Evolutionary conservation across 257 asterid species (phyloP), one percentile per base, ranked within the genome.

Genomic region (Nicotiana attenuata): DNA sequence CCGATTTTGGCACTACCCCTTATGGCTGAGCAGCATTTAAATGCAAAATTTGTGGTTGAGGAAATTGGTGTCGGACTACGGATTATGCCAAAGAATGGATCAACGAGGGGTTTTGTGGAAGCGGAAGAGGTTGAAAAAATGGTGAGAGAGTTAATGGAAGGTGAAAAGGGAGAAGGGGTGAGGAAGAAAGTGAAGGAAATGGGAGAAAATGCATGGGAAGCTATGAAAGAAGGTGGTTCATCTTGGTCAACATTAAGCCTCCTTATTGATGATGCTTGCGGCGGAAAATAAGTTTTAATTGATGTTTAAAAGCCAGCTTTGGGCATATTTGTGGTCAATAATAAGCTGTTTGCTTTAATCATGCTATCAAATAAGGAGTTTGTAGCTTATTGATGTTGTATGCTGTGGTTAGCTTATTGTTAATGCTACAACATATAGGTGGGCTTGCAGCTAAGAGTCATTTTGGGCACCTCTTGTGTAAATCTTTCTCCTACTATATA

Each of bases 21-120:
- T 35, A 90, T 92, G 88, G 98, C 97, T 63, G 97, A 93, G 56
- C 97, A 93, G 79, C 94, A 91, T 24, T 0, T 92, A 77, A 93
- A 92, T 73, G 89, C 94, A n/a, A 87, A 89, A 38, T 20, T 92
- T 7, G 90, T 91, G 81, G 89, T 64, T 63, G 94, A 92, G 84
- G 93, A 80, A 20, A 33, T 79, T 1, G 92, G 91, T 3, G 82
- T 82, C 67, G 97, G 97, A 79, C 17, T 92, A 80, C 84, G 93
- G 76, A 55, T 88, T 28, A 81, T 45, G 89, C 89, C 97, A 6
- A 63, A 56, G 0, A 76, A 84, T 8, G 94, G 97, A 1, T 53
- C 90, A 2, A 89, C 83, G 1, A 83, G 93, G 78, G 97, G 97
- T 2, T 68, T 80, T 1, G 91, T 91, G 84, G 82, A 16, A 78